Base-by-base conservation (phyloP, 805 yeast genomes). In the Zygoascus tannicola region DNA sequence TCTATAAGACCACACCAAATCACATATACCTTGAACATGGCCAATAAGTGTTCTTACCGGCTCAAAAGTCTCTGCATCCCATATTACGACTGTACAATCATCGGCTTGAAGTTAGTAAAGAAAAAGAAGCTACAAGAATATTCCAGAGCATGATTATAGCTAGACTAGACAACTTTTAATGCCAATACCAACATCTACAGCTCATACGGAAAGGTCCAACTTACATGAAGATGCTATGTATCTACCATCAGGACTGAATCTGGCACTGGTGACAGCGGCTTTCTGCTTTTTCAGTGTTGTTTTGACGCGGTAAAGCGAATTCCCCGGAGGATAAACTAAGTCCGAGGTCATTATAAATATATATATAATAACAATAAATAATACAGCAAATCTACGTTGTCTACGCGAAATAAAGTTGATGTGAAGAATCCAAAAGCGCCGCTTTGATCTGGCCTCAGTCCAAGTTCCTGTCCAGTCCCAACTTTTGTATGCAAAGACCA, bases 1-100 rank as follows among this genome's bases (percentile, higher is more conserved):
- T 2, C 90, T 88, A 8, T 7, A 26, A 1, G 88, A 76, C 78
- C 87, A 90, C 32, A 76, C 73, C 1, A 92, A 53, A 48, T 81
- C 87, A 12, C 88, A 81, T 2, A 90, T 68, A 1, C 95, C 92
- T 22, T 63, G 69, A 1, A 74, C 59, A 57, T 90, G 95, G 1
- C 87, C 88, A 7, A 50, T 47, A 2, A 66, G 49, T 1, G 55
- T 48, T 45, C 33, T 73, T 53, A 66, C 46, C 22, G 66, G 52
- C 4, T 54, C 47, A 2, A 72, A 74, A 14, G 51, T 58, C 2
- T 59, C 56, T 3, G 71, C 52, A 42, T 73, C 71, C 76, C 81
- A 81, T 4, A 85, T 60, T 32, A 73, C 70, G 35, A 84, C 71
- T 2, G 78, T 68, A 40, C 70, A 74, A 54, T 78, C 84, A 7